phyloP scores from a whole-genome alignment of 805 yeast species.

The Torulaspora delbrueckii region DNA sequence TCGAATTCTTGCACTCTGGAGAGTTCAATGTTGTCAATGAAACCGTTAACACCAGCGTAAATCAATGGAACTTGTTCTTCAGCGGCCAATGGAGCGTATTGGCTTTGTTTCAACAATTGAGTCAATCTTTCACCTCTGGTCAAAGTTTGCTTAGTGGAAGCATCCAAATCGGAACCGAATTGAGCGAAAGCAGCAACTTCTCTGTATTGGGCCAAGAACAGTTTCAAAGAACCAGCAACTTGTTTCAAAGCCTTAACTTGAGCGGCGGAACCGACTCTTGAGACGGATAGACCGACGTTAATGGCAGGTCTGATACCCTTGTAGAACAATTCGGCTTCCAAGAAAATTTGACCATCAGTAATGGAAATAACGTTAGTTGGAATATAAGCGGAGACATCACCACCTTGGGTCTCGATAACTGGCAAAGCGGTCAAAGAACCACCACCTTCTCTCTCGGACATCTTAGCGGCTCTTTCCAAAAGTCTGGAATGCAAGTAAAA shows the following conservation, averaged over 20 bases:
- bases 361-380: slow-evolving; percentile 97
- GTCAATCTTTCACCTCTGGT: slow-evolving; percentile 99
- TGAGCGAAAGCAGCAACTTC: slow-evolving; percentile 99
- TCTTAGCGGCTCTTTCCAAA: slow-evolving; percentile 96
- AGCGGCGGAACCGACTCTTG: slow-evolving; percentile 99
- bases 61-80: slow-evolving; percentile 99
- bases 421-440: slow-evolving; percentile 96
- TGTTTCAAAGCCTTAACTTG: slow-evolving; percentile 99
- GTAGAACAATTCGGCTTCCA: slow-evolving; percentile 99
- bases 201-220: slow-evolving; percentile 99
- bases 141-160: slow-evolving; percentile 98
- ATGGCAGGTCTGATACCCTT: slow-evolving; percentile 99
- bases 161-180: slow-evolving; percentile 99
- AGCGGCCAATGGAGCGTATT: slow-evolving; percentile 93
- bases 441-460: slow-evolving; percentile 83
- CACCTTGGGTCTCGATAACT: slow-evolving; percentile 97
- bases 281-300: slow-evolving; percentile 98
- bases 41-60: slow-evolving; percentile 99
- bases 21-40: slow-evolving; percentile 80
- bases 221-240: slow-evolving; percentile 99
- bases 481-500: slow-evolving; percentile 93
- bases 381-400: slow-evolving; percentile 97
- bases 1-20: slow-evolving; percentile 88
- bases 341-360: slow-evolving; percentile 97
- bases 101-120: slow-evolving; percentile 96